Percentiles rank a stretch among this genome's conserved stretches.
Evolutionary conservation across 495 filamentous ascomycete genomes (phyloP).

Genomic region (Copromyces sp.): DNA sequence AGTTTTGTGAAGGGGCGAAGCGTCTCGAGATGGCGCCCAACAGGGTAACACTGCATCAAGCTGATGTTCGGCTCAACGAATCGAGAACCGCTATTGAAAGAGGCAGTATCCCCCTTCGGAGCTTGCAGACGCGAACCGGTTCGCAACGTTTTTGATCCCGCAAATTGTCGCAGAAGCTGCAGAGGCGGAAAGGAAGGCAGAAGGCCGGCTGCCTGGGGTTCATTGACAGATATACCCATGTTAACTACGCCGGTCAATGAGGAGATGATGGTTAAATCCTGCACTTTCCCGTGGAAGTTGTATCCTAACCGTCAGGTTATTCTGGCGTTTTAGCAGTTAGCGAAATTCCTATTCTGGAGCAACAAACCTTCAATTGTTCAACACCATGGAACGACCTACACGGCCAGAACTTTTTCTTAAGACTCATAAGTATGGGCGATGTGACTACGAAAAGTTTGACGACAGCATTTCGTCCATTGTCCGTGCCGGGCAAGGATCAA

Average conservation of each 20-base stretch:
- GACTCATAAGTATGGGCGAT: not conserved
- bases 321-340: not conserved
- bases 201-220: not conserved
- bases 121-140: not conserved
- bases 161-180: not conserved
- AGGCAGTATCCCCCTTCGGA: not conserved
- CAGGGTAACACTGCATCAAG: not conserved
- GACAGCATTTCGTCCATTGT: not conserved
- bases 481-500: not conserved
- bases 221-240: not conserved
- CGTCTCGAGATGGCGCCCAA: not conserved
- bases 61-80: not conserved
- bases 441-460: not conserved
- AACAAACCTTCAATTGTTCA: not conserved
- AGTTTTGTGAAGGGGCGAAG: not conserved
- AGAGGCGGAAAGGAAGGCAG: not conserved
- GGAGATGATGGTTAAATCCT: not conserved
- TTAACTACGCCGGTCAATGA: not conserved
- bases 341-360: not conserved
- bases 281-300: not conserved
- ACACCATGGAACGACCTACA: not conserved
- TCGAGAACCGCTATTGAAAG: not conserved
- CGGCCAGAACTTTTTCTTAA: not conserved
- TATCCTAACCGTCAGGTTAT: not conserved
- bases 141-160: not conserved